A percentile compares a stretch with the other conserved stretches of the same genome.
Conservation (phyloP, 345 rosid genomes). For the Aurinia saxatilis region DNA sequence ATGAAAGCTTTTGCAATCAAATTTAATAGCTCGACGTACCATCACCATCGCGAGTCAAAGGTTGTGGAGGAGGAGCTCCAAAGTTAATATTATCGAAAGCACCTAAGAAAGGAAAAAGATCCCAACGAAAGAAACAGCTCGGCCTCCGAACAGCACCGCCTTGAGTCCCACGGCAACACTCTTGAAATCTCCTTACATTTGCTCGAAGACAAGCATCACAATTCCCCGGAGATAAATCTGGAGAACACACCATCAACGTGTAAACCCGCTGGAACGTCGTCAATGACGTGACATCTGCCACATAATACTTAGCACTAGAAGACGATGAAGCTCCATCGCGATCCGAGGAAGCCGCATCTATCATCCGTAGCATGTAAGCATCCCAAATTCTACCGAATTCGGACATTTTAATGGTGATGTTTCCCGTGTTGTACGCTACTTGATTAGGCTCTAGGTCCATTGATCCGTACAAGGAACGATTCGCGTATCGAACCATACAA, state of each 20-base stretch:
- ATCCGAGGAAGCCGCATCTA: neutral
- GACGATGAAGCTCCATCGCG: neutral
- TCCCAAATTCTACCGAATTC: constrained; percentile 26
- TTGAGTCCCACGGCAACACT: constrained; percentile 16
- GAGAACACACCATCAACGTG: constrained; percentile 39
- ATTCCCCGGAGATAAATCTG: constrained; percentile 21
- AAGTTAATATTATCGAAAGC: constrained; percentile 13
- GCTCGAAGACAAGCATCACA: constrained; percentile 29
- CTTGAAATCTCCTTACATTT: constrained; percentile 5
- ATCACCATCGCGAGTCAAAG: neutral
- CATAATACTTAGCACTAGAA: constrained; percentile 28
- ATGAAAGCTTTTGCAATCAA: neutral
- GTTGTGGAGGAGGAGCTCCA: neutral
- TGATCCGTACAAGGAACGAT: neutral
- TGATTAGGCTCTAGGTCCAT: neutral
- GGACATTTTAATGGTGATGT: neutral
- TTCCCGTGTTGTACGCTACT: neutral
- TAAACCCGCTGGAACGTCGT: constrained; percentile 14
- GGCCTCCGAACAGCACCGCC: constrained; percentile 32
- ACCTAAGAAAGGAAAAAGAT: constrained; percentile 26
- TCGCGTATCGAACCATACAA: constrained; percentile 32
- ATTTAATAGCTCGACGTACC: neutral
- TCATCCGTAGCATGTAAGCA: neutral
- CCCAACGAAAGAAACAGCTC: constrained; percentile 37
- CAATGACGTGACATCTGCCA: neutral